These are phyloP conservation scores for Exophiala mesophila DNA, from an alignment of 2,329 filamentous ascomycete species.

Conservation along the genomic window DNA sequence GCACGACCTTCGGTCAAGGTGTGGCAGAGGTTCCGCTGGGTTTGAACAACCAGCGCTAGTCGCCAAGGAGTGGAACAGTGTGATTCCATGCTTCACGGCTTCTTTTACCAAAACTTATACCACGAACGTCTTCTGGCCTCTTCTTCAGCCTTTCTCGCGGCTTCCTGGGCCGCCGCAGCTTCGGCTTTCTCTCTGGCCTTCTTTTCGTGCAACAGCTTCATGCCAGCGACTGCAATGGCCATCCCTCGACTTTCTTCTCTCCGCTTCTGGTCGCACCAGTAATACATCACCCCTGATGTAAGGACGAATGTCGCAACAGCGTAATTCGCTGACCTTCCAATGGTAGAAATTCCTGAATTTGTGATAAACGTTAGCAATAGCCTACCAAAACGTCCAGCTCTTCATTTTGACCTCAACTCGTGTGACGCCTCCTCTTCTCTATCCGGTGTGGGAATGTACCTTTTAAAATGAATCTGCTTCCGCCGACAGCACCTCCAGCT, in stretches of 20 bases:
- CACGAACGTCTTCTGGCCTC: conserved; percentile 38
- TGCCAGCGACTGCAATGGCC: conserved; percentile 77
- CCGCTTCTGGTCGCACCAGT: conserved; percentile 75
- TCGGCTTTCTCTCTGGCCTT: conserved; percentile 47
- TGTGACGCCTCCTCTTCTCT: too few relatives aligned
- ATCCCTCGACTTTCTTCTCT: conserved; percentile 74
- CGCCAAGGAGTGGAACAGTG: too few relatives aligned
- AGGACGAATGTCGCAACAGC: conserved; percentile 72
- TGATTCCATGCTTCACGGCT: conserved; percentile 18
- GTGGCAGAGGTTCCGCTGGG: too few relatives aligned
- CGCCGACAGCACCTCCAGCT: conserved; percentile 69
- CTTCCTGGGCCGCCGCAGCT: conserved; percentile 34
- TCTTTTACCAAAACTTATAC: conserved; percentile 44
- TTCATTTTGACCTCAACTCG: too few relatives aligned
- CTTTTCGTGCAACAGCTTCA: conserved; percentile 66
- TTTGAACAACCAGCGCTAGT: too few relatives aligned
- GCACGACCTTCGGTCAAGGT: too few relatives aligned
- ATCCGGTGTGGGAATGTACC: conserved; percentile 57
- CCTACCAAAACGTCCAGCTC: too few relatives aligned
- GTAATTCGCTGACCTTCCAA: conserved; percentile 60
- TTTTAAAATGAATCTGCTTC: conserved; percentile 66
- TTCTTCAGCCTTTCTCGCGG: conserved; percentile 33
- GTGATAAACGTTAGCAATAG: not conserved
- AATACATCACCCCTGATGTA: conserved; percentile 67
- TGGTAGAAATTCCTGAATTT: conserved; percentile 10